Evolutionary conservation across 352 stramenopile genomes (phyloP).

Genomic region (Globisporangium megalacanthum): DNA sequence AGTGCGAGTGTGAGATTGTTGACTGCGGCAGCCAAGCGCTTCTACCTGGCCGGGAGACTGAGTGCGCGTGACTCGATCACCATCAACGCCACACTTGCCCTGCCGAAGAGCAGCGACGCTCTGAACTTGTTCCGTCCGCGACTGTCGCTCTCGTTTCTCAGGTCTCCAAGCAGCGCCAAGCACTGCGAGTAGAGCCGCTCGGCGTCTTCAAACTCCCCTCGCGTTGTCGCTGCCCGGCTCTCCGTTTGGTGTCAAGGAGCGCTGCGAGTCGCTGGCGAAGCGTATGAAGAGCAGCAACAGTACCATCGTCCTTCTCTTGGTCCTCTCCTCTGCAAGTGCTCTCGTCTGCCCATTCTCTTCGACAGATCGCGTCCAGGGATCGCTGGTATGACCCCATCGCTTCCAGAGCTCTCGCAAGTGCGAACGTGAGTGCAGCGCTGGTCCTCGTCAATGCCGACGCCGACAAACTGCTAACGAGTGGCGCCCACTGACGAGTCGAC

Average conservation of each 20-base stretch:
- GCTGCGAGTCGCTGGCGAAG: slow-evolving; percentile 9
- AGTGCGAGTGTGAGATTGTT: slow-evolving; percentile 6
- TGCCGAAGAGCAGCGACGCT: slow-evolving; percentile 18
- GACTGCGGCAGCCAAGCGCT: slow-evolving; percentile 3
- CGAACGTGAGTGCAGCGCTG: slow-evolving; percentile 18
- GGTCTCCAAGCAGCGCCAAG: slow-evolving; percentile 13
- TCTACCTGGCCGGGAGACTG: neutral
- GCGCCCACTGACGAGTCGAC: slow-evolving; percentile 14
- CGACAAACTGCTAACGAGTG: slow-evolving; percentile 15
- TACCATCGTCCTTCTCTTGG: neutral
- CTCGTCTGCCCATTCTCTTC: neutral
- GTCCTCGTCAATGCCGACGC: slow-evolving; percentile 11
- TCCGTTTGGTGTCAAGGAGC: slow-evolving; percentile 15
- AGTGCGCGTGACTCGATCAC: neutral
- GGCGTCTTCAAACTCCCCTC: slow-evolving; percentile 15
- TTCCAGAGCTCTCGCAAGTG: slow-evolving; percentile 20
- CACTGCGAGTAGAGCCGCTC: slow-evolving; percentile 16
- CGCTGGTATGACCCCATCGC: slow-evolving; percentile 14
- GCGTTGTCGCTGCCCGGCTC: slow-evolving; percentile 16
- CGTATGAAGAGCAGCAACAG: neutral
- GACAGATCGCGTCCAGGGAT: slow-evolving; percentile 11
- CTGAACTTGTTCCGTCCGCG: slow-evolving; percentile 10
- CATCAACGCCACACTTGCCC: slow-evolving; percentile 17
- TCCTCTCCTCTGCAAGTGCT: neutral
- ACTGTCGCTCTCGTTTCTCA: neutral